Evolutionary conservation across 495 filamentous ascomycete genomes (phyloP).

Genomic region (Neurospora sp.): DNA sequence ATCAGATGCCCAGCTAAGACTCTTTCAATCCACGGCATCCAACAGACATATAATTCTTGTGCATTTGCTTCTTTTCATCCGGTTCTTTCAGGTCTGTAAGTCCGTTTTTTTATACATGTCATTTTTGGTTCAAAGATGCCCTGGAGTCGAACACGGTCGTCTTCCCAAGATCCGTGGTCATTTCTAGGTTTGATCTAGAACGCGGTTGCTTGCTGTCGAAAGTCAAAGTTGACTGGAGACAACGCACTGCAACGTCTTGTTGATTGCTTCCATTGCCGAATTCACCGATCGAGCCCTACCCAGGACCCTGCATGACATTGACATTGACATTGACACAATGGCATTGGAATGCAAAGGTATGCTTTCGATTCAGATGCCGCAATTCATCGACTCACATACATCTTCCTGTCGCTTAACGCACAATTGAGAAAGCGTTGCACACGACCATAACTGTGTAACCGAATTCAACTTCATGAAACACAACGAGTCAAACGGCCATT

Average conservation of each 20-base stretch:
- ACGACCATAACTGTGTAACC: background rate
- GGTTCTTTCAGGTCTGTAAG: background rate
- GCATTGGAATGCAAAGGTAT: background rate
- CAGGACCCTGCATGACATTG: background rate
- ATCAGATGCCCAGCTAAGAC: background rate
- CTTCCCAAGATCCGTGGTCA: background rate
- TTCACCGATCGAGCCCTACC: background rate
- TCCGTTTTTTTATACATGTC: background rate
- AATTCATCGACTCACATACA: background rate
- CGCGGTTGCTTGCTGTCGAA: background rate
- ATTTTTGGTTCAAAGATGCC: background rate
- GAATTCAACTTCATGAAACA: background rate
- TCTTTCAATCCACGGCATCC: background rate
- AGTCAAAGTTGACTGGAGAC: background rate
- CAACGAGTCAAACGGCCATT: background rate
- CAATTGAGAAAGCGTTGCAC: background rate
- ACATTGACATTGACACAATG: background rate
- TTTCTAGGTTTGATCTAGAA: background rate
- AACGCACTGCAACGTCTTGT: background rate
- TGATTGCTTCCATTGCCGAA: background rate
- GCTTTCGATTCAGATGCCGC: background rate
- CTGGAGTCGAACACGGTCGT: background rate
- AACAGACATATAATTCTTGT: background rate
- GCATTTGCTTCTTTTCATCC: background rate
- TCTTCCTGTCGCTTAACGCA: background rate